phyloP scores from a whole-genome alignment of 768 basidiomycete species.

The Pleurotus pulmonarius region DNA sequence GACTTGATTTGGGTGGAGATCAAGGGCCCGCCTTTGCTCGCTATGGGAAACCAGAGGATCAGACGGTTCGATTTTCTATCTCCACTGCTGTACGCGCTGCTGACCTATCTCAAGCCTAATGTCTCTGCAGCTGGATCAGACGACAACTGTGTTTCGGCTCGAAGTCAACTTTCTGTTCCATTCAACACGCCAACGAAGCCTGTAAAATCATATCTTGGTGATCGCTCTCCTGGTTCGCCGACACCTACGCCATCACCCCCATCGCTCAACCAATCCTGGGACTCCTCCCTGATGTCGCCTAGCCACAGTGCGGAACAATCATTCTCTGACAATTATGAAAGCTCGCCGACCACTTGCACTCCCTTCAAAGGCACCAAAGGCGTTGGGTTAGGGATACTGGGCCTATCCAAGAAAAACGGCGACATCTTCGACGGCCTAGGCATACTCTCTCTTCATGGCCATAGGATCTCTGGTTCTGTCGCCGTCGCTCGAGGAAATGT shows the following conservation, averaged over 20 bases:
- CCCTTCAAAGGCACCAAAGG: neutral
- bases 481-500: neutral
- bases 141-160: neutral
- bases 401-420: slow-evolving; percentile 10
- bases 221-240: neutral
- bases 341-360: neutral
- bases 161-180: neutral
- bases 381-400: slow-evolving; percentile 4
- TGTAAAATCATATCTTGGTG: neutral
- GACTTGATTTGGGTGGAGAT: neutral
- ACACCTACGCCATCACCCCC: neutral
- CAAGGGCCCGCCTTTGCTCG: neutral
- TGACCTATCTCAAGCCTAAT: neutral
- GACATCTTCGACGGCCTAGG: slow-evolving; percentile 7
- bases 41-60: neutral
- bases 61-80: neutral
- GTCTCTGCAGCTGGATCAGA: neutral
- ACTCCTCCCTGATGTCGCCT: neutral
- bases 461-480: neutral
- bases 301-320: neutral
- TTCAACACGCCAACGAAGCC: slow-evolving; percentile 3
- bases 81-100: neutral
- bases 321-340: neutral
- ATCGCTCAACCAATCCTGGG: neutral
- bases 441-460: slow-evolving; percentile 4